Conservation (phyloP, 169 alveolate species). For the Eimeria falciformis region DNA sequence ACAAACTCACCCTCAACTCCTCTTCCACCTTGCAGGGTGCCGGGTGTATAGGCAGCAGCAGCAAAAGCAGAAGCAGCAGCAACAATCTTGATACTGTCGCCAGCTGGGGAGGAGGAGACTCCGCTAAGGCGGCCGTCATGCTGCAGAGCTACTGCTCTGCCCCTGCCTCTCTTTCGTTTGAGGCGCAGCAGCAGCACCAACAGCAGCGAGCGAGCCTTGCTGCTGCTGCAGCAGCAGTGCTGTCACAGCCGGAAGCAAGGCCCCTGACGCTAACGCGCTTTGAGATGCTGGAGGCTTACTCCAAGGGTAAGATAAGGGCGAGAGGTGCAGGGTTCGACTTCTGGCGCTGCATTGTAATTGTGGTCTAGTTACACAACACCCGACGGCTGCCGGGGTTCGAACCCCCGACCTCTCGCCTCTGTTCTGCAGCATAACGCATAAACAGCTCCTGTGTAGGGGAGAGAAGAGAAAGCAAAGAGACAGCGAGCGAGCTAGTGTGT, state of each 20-base stretch:
- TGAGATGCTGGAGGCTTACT: conserved; percentile 66
- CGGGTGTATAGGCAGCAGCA: background rate
- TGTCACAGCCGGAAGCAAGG: conserved; percentile 60
- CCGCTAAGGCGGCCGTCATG: background rate
- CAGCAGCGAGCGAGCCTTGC: conserved; percentile 1
- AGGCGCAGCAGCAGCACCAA: background rate
- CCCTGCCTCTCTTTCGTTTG: conserved; percentile 6
- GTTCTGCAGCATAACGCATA: no score
- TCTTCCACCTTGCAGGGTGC: background rate
- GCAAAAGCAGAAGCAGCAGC: background rate
- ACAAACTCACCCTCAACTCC: no score
- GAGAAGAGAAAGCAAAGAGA: no score
- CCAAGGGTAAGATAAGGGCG: conserved; percentile 54
- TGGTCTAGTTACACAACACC: background rate
- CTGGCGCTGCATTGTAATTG: background rate
- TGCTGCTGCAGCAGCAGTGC: conserved; percentile 71
- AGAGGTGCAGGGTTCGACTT: background rate
- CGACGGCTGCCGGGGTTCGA: background rate
- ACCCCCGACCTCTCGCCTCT: background rate
- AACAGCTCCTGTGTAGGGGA: no score
- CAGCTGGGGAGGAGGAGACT: conserved; percentile 15
- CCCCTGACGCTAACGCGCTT: conserved; percentile 63
- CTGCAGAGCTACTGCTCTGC: conserved; percentile 43
- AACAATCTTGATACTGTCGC: background rate
- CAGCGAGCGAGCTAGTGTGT: no score